Evolutionary conservation across 768 basidiomycete species (phyloP), one percentile per base, ranked within the genome.

Genomic region (Tylopilus subfusipes): DNA sequence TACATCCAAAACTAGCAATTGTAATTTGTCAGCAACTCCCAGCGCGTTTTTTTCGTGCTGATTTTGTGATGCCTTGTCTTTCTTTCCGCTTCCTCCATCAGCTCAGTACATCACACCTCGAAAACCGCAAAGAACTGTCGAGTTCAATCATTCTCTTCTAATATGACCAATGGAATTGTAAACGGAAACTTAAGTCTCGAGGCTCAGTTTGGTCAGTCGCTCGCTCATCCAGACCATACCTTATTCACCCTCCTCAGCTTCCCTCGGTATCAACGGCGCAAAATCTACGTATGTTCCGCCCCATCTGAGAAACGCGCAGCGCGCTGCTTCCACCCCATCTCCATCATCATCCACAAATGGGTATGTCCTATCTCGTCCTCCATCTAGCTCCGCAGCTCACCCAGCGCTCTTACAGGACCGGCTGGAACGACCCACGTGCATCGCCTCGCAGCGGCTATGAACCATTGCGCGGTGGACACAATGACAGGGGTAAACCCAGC

Each of bases 101-200:
- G 53, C 70, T 55, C 57, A n/a, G n/a, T n/a, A 68, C 66, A 64
- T 49, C 51, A 50, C 60, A 60, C n/a, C n/a, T n/a, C n/a, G n/a
- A n/a, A n/a, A n/a, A n/a, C n/a, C n/a, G n/a, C n/a, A 69, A 66
- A 63, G 56, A 57, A 56, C 53, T 24, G 42, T 52, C 14, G 36
- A 61, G 64, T 73, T 73, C 68, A 62, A 59, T 68, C 62, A 44
- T 67, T 68, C 65, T 61, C 52, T 57, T 68, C 71, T 78, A 81
- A 86, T 89, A 91, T 91, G 89, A 85, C 88, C 78, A 90, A 90
- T 91, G 89, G 87, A 83, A 82, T 83, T 80, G 83, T 89, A 87
- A 89, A 90, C 76, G 84, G 80, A 71, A 76, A 74, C 67, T 72
- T 79, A 72, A 84, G 80, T 75, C 76, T 90, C 67, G 88, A 91